Conservation (phyloP, 345 rosid species). For the Pistacia vera region DNA sequence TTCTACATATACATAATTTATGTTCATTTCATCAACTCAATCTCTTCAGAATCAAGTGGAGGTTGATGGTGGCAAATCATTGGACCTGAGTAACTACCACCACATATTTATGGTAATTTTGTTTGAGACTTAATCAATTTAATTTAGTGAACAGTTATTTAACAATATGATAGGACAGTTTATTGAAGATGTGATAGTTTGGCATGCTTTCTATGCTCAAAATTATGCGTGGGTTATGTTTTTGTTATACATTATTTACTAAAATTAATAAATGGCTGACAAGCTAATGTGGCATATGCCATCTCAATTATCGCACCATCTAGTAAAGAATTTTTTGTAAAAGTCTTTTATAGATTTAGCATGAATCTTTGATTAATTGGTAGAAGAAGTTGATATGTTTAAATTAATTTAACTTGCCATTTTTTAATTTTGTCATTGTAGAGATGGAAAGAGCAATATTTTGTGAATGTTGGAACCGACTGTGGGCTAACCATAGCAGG, state of each 20-base stretch:
- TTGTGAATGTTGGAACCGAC: conserved; percentile 94
- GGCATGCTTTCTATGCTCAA: not conserved
- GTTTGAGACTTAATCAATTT: not conserved
- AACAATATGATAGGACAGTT: not conserved
- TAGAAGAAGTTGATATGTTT: not conserved
- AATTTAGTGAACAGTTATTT: not conserved
- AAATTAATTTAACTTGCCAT: conserved; percentile 3
- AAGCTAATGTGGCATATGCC: not conserved
- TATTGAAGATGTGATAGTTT: not conserved
- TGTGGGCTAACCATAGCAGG: conserved; percentile 96
- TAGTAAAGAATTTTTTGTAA: not conserved
- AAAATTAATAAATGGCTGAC: not conserved
- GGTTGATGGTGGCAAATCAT: conserved; percentile 80
- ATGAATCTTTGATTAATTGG: not conserved
- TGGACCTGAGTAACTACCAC: conserved; percentile 77
- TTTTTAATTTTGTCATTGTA: conserved; percentile 33
- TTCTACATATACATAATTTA: not conserved
- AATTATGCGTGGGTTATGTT: not conserved
- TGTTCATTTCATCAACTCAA: conserved; percentile 11
- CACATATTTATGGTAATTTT: conserved; percentile 75
- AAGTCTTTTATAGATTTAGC: not conserved
- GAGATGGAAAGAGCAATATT: conserved; percentile 98
- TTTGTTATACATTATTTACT: not conserved
- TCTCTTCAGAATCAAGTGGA: conserved; percentile 68
- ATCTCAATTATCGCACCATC: not conserved